Evolutionary conservation across 805 yeast genomes (phyloP), one percentile per base, ranked within the genome.

Genomic region (Candida sithepensis): DNA sequence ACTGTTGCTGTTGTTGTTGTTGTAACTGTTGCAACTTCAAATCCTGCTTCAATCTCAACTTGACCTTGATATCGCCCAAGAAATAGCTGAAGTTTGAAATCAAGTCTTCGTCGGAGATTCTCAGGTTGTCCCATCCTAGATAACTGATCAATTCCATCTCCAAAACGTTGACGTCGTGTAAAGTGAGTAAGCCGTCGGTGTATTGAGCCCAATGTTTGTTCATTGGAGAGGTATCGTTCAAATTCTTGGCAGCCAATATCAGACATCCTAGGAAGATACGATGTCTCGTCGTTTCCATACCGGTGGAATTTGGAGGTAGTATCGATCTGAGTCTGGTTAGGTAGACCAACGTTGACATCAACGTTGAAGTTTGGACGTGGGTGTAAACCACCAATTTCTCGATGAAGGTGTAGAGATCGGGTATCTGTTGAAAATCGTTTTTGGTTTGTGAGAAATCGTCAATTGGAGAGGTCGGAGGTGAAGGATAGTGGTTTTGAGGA

Each of bases 131-230:
- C 98, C 98, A 92, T 58, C 88, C 85, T 48, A 92, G 76, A 52
- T 88, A 81, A 43, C 78, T 79, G 42, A 92, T 79, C 58, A 94
- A 72, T 69, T 92, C 98, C 55, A 91, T 77, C 69, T 92, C 99
- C 60, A 95, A 86, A 54, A 90, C 82, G 67, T 92, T 94, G 45
- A 94, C 89, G 61, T 92, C 98, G 20, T 74, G 74, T 34, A 87
- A 70, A 9, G 82, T 64, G 50, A 92, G 77, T 39, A 94, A 73
- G 0, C 97, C 97, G 63, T 85, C 84, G 3, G 98, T 91, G 72
- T 92, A 91, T 50, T 81, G 77, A 4, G 96, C 84, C 99, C 99
- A 92, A 71, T 94, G 97, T 69, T 86, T 91, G 70, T 92, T 92
- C 64, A 92, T 77, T 39, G 99, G 99, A 19, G 95, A 84, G 3